Conservation (phyloP, 2,329 filamentous ascomycete genomes). For the Penicillium brasilianum region DNA sequence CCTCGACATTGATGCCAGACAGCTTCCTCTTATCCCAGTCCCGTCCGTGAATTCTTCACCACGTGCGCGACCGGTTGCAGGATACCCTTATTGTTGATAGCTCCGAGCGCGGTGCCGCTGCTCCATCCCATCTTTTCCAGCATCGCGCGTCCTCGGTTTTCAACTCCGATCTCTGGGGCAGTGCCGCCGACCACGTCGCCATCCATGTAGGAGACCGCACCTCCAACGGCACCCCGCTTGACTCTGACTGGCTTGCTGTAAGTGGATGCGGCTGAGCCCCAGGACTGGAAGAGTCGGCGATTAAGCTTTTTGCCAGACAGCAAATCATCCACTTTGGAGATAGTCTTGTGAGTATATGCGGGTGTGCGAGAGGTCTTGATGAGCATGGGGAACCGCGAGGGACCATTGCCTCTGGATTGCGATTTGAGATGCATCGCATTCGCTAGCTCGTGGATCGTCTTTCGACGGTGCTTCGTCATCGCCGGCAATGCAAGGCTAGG, state of each 20-base stretch:
- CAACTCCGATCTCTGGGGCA: constrained; percentile 79
- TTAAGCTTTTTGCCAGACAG: constrained; percentile 43
- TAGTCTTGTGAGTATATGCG: constrained; percentile 62
- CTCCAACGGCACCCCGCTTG: constrained; percentile 46
- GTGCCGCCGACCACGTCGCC: constrained; percentile 86
- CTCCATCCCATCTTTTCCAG: constrained; percentile 98
- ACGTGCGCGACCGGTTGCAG: constrained; percentile 83
- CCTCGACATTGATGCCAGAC: background rate
- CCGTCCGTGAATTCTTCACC: constrained; percentile 84
- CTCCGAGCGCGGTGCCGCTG: constrained; percentile 81
- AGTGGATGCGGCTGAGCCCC: constrained; percentile 27
- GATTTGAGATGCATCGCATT: constrained; percentile 78
- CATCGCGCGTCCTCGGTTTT: constrained; percentile 84
- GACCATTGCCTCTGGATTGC: constrained; percentile 77
- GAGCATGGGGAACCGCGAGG: constrained; percentile 75
- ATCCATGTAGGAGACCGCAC: constrained; percentile 69
- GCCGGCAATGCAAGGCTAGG: constrained; percentile 75
- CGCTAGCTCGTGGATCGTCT: constrained; percentile 79
- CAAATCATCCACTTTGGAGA: constrained; percentile 51
- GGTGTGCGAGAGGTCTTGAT: constrained; percentile 73
- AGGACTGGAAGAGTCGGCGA: constrained; percentile 32
- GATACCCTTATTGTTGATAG: constrained; percentile 83
- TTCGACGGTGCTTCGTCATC: constrained; percentile 79
- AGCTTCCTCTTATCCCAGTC: constrained; percentile 61
- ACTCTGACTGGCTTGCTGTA: constrained; percentile 27